Conservation (phyloP, 2,329 filamentous ascomycete genomes). For the Colletotrichum costaricense region DNA sequence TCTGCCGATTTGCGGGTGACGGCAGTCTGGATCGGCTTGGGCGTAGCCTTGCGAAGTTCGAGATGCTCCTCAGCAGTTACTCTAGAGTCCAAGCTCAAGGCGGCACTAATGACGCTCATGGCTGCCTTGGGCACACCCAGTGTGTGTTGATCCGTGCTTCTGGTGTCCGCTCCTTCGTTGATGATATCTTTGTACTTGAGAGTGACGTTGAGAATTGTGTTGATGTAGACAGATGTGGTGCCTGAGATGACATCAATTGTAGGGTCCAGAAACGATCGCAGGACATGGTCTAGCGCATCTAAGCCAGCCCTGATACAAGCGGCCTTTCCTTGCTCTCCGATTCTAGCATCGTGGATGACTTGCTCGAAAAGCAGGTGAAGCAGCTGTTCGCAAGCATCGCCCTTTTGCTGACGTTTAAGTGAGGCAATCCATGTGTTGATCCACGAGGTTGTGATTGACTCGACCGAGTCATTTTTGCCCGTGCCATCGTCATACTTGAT, state of each 20-base stretch:
- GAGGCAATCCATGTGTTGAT: conserved; percentile 82
- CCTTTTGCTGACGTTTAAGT: conserved; percentile 78
- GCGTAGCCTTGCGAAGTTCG: conserved; percentile 34
- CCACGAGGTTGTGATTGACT: conserved; percentile 80
- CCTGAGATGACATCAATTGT: conserved; percentile 51
- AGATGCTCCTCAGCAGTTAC: conserved; percentile 53
- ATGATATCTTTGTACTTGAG: conserved; percentile 73
- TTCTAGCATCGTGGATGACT: conserved; percentile 64
- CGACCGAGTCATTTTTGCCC: conserved; percentile 51
- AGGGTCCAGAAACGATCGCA: conserved; percentile 65
- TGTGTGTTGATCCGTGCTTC: conserved; percentile 47
- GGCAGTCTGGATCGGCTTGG: conserved; percentile 69
- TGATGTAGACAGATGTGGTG: conserved; percentile 70
- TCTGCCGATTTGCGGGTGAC: conserved; percentile 77
- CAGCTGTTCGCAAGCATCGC: conserved; percentile 84
- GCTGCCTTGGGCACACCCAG: conserved; percentile 61
- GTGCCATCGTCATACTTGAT: conserved; percentile 60
- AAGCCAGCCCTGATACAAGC: conserved; percentile 74
- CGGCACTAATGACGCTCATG: conserved; percentile 61
- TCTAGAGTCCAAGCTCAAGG: conserved; percentile 60
- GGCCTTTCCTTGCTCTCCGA: conserved; percentile 67
- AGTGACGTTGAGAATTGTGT: conserved; percentile 73
- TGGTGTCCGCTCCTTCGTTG: conserved; percentile 58
- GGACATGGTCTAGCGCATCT: conserved; percentile 66
- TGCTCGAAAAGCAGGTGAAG: conserved; percentile 79